Conservation (phyloP, 768 basidiomycete species). For the Tulasnella sp. region DNA sequence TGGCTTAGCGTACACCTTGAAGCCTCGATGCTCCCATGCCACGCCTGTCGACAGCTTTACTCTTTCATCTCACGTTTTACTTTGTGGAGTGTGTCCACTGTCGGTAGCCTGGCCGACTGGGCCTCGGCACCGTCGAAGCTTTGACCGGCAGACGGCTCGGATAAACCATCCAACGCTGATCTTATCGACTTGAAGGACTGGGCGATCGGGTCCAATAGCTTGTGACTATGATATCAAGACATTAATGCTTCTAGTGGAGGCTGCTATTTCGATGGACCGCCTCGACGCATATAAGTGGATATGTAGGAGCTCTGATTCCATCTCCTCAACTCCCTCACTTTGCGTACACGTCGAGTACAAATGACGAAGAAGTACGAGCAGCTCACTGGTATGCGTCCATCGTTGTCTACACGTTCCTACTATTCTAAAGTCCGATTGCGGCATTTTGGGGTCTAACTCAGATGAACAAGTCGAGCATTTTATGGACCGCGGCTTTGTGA, state of each 20-base stretch:
- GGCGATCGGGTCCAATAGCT: background rate
- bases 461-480: slow-evolving; percentile 41
- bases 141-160: background rate
- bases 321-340: background rate
- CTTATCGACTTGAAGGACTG: background rate
- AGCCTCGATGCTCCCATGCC: background rate
- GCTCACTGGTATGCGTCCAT: background rate
- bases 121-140: background rate
- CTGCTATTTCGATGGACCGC: background rate
- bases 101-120: background rate
- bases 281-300: background rate
- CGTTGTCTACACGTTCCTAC: background rate
- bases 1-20: background rate
- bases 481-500: slow-evolving; percentile 42
- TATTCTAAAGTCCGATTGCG: background rate
- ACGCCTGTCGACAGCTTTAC: background rate
- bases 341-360: background rate
- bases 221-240: background rate
- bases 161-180: background rate
- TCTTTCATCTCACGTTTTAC: background rate
- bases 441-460: background rate
- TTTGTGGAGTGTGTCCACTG: background rate
- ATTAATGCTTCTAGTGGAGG: background rate
- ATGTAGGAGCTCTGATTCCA: background rate
- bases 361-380: background rate